Evolutionary conservation across 164 flowering plant species (phyloP).

Genomic region (Dillenia suffruticosa): DNA sequence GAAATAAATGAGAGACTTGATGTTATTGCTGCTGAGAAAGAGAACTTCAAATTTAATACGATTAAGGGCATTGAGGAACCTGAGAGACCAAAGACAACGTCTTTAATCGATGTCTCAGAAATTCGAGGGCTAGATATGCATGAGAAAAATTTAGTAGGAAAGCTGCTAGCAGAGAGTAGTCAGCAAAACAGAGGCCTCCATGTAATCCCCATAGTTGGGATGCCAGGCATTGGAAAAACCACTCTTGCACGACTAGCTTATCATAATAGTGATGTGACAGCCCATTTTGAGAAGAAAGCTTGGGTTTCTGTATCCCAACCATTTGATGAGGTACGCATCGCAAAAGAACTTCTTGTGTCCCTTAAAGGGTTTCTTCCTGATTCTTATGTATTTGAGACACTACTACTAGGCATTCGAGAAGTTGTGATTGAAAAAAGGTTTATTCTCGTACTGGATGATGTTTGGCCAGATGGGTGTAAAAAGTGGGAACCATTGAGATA

Average conservation of each 20-base stretch:
- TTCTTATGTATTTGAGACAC: background rate
- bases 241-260: conserved; percentile 17
- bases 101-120: conserved; percentile 1
- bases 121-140: conserved; percentile 12
- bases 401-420: background rate
- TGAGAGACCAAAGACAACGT: background rate
- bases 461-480: conserved; percentile 11
- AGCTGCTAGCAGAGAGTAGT: conserved; percentile 2
- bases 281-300: background rate
- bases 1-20: conserved; percentile 6
- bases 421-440: conserved; percentile 6
- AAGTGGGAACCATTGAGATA: conserved; percentile 11
- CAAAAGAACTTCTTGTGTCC: conserved; percentile 9
- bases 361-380: background rate
- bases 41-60: conserved; percentile 6
- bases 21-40: conserved; percentile 8
- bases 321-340: conserved; percentile 11
- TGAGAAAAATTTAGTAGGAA: conserved; percentile 4
- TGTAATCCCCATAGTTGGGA: conserved; percentile 11
- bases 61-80: background rate
- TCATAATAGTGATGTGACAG: background rate
- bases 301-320: conserved; percentile 7
- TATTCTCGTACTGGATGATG: conserved; percentile 22
- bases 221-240: conserved; percentile 23
- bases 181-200: background rate